A percentile compares a stretch with the other conserved stretches of the same genome.
These are phyloP conservation scores for Zopfia rhizophila DNA, from an alignment of 2,329 filamentous ascomycete species.

Conservation along the genomic window DNA sequence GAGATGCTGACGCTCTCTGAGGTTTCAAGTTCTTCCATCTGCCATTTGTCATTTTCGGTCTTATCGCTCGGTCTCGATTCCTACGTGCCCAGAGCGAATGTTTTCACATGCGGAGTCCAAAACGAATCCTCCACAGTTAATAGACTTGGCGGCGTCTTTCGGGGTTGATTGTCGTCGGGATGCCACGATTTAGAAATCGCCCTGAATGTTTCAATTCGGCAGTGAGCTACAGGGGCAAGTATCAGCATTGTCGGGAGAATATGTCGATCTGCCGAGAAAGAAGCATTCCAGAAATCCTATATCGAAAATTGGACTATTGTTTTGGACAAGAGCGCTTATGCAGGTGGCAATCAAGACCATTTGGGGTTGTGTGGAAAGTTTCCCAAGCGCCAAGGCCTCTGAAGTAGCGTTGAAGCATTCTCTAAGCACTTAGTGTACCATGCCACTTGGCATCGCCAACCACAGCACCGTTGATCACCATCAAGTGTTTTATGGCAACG, in stretches of 20 bases:
- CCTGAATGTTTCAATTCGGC: too few relatives aligned
- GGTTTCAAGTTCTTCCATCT: background rate
- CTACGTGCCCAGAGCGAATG: background rate
- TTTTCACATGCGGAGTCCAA: too few relatives aligned
- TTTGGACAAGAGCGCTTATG: background rate
- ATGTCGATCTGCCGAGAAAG: conserved; percentile 19
- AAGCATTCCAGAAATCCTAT: conserved; percentile 17
- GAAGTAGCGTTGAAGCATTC: conserved; percentile 11
- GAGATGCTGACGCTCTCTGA: background rate
- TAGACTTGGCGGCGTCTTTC: too few relatives aligned
- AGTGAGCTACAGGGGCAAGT: conserved; percentile 14
- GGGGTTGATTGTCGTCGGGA: background rate
- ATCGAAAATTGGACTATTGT: conserved; percentile 2
- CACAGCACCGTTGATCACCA: background rate
- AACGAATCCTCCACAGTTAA: too few relatives aligned
- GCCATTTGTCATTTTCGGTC: conserved; percentile 10
- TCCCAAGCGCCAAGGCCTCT: too few relatives aligned
- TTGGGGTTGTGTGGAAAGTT: too few relatives aligned
- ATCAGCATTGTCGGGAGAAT: conserved; percentile 17
- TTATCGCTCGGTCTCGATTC: too few relatives aligned
- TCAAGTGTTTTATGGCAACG: background rate
- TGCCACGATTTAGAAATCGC: background rate
- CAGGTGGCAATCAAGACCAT: too few relatives aligned
- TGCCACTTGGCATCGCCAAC: conserved; percentile 10
- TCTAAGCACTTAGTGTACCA: conserved; percentile 7